Percentiles rank a stretch among this genome's conserved stretches.
Conservation (phyloP, 2,329 filamentous ascomycete genomes). For the Epichloe baconii region DNA sequence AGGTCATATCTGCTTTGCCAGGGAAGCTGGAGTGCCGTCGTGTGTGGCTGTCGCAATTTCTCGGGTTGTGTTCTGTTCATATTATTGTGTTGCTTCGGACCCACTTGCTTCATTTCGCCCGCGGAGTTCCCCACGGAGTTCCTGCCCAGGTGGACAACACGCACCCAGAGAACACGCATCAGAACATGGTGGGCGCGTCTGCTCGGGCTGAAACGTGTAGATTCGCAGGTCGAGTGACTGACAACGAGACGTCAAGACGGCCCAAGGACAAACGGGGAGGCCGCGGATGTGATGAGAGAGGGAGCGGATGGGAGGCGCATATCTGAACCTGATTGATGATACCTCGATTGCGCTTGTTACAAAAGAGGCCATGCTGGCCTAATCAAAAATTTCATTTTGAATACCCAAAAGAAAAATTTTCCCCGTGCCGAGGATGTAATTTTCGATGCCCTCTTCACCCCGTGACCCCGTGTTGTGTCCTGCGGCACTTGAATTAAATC, state of each 20-base stretch:
- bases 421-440: not conserved
- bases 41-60: not conserved
- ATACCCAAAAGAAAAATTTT: not conserved
- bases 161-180: not conserved
- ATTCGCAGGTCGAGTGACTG: slow-evolving; percentile 3
- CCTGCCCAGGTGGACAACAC: not conserved
- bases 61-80: not conserved
- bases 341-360: slow-evolving; percentile 15
- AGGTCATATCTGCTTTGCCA: not conserved
- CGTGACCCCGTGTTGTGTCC: not conserved
- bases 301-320: slow-evolving; percentile 9
- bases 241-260: not conserved
- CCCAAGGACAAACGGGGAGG: not conserved
- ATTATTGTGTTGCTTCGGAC: not conserved
- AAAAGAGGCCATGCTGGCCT: slow-evolving; percentile 5
- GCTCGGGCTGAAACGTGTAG: not conserved
- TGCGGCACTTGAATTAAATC: not conserved
- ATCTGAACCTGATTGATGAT: slow-evolving; percentile 16
- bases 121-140: not conserved
- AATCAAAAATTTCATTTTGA: slow-evolving; percentile 10
- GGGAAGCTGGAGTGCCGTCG: not conserved
- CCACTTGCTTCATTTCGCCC: not conserved
- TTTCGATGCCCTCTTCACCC: not conserved
- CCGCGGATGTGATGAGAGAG: not conserved
- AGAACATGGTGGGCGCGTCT: not conserved